Percentiles rank a stretch among this genome's conserved stretches.
Conservation (phyloP, 768 basidiomycete genomes). For the Galerina marginata region DNA sequence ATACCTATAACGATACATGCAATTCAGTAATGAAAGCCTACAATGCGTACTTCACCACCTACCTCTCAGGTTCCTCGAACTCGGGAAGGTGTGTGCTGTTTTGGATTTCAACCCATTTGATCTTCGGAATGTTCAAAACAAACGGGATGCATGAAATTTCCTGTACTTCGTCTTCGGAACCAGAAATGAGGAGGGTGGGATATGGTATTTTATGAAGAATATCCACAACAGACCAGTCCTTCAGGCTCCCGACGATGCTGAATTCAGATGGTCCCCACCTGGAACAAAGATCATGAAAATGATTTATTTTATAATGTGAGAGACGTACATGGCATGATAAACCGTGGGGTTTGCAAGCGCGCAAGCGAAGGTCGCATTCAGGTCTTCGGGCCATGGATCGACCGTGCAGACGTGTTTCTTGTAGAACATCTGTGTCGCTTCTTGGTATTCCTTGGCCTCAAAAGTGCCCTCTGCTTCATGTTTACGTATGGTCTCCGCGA, state of each 20-base stretch:
- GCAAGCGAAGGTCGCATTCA: constrained; percentile 29
- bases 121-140: constrained; percentile 32
- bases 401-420: constrained; percentile 29
- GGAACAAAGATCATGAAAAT: not conserved
- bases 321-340: constrained; percentile 36
- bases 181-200: constrained; percentile 27
- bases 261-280: constrained; percentile 45
- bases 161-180: constrained; percentile 25
- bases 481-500: not conserved
- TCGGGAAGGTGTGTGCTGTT: constrained; percentile 31
- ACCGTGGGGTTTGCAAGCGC: constrained; percentile 36
- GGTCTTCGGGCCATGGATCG: constrained; percentile 36
- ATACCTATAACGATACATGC: constrained; percentile 7
- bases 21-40: not conserved
- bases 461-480: not conserved
- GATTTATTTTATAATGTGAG: not conserved
- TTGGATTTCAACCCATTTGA: constrained; percentile 40
- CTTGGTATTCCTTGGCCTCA: not conserved
- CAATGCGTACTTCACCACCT: not conserved
- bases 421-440: constrained; percentile 29
- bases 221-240: constrained; percentile 26
- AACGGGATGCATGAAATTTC: constrained; percentile 23
- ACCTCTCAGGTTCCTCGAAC: constrained; percentile 30
- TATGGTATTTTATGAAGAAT: constrained; percentile 26
- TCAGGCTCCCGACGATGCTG: constrained; percentile 28